Evolutionary conservation across 1,139 yeast genomes (phyloP), one percentile per base, ranked within the genome.

Genomic region (Hemisphaericaspora lyxosophila): DNA sequence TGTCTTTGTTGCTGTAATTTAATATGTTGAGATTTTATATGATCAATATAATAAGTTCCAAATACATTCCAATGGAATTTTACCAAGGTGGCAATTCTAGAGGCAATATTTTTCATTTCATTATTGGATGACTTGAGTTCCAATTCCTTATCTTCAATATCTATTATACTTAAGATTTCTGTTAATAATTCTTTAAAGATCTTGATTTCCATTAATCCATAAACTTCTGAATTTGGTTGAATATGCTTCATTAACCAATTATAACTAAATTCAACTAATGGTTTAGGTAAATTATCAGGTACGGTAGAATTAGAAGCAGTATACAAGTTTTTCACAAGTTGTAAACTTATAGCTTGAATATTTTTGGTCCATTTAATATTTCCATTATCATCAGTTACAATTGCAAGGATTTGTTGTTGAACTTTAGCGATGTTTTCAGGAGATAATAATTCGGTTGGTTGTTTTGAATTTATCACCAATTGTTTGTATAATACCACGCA

Each of bases 281-380:
- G 43, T 34, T 69, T 70, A 9, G 73, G 70, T 34, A 74, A 42
- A 13, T 50, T 49, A 12, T 12, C 26, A 5, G 41, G 27, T 22
- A 13, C 16, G 39, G 28, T 17, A 18, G 26, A 9, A 26, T 37
- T 19, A 20, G 31, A 19, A 6, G 15, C 9, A 11, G 39, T 35
- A 15, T 35, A 46, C 7, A 63, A 64, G 36, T 64, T 68, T 46
- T 78, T 78, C 36, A 83, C 79, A 36, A 86, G 62, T 55, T 87
- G 95, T 42, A 88, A 72, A 5, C 92, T 78, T 45, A 88, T 77
- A 20, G 85, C 72, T 45, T 80, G 75, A 26, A 87, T 78, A 57
- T 88, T 87, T 54, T 87, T 79, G 1, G 96, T 87, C 96, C 96
- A 88, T 64, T 88, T 85, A 45, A 86, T 80, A 56, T 85, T 86